Evolutionary conservation across 176 grass and related monocot species (phyloP), one percentile per base, ranked within the genome.

Genomic region (Aechmea fasciata): DNA sequence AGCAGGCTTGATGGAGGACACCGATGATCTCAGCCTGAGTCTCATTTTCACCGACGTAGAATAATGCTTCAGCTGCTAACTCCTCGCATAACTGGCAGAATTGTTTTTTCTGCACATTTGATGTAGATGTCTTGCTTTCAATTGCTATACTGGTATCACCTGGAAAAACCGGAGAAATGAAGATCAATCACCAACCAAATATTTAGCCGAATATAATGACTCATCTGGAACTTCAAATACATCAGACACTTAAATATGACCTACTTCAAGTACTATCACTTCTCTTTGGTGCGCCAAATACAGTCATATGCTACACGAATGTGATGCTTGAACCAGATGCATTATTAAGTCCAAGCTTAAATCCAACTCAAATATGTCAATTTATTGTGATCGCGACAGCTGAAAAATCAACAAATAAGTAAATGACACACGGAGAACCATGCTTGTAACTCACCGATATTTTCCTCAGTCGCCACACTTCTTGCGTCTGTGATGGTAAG

Each of bases 11-110:
- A 72, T 85, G 76, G 80, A 96, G 82, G 71, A 65, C 68, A 52
- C 50, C 28, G 13, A 81, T 65, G 3, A 96, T 90, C 75, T 96
- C 81, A 15, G 29, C 26, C 66, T 85, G 79, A 3, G 87, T 90
- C 80, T 90, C 75, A 67, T 96, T 90, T 71, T 90, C 77, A 3
- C 78, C 83, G 67, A 96, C 47, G 73, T 90, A 83, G 64, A 71
- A 70, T 22, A 87, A 70, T 1, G 79, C 79, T 76, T 90, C 87
- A 50, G 79, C 74, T 48, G 91, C 79, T 76, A 80, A 83, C 64
- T 85, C 65, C 68, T 90, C 82, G 63, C 91, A 96, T 68, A 79
- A 71, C 73, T 81, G 65, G 74, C 91, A 96, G 10, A 76, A 62
- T 79, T 85, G 68, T 24, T 79, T 65, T 47, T 76, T 78, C 77